Evolutionary conservation across 371 early-diverging fungal genomes (phyloP), one percentile per base, ranked within the genome.

Genomic region (Sporodiniella umbellata): DNA sequence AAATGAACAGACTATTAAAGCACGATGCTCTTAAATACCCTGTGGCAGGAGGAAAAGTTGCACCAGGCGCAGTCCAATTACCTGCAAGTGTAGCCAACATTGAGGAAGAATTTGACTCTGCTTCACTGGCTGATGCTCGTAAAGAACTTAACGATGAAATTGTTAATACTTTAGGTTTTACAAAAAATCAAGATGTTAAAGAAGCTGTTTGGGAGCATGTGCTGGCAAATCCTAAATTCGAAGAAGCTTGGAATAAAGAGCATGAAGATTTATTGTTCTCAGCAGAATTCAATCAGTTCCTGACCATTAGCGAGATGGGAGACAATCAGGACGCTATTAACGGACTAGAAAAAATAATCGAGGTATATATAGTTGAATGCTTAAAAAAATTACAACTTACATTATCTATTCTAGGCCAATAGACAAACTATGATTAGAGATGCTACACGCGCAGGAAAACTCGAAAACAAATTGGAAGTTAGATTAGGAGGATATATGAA

Each of bases 381-480:
- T 7, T 28, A 28, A 28, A 10, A 28, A 4, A 28, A 7, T 28
- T 42, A 10, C 15, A 48, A 6, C 33, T 31, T 12, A 12, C 8
- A 35, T 3, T 22, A n/a, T 19, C 45, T 18, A 33, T 39, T 37
- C n/a, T 51, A 81, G 74, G 51, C 64, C 2, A 83, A 86, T 48
- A 85, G 89, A n/a, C 78, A 80, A 48, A 49, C 68, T 5, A 92
- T 94, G 92, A 74, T 80, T n/a, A 72, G 80, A 45, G 86, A 90
- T 48, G 90, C 92, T 2, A 66, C 75, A 8, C 78, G 78, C 35
- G 93, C 94, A 1, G 74, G 78, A 17, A 95, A 95, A 64, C 46
- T 89, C n/a, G 96, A 96, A 58, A 92, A 89, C 63, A 88, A 88
- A 54, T 62, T 93, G 24, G 79, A 75, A 11, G 77, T 93, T 10